These are phyloP conservation scores for Fusarium ambrosium DNA, from an alignment of 2,329 filamentous ascomycete species.

Conservation along the genomic window DNA sequence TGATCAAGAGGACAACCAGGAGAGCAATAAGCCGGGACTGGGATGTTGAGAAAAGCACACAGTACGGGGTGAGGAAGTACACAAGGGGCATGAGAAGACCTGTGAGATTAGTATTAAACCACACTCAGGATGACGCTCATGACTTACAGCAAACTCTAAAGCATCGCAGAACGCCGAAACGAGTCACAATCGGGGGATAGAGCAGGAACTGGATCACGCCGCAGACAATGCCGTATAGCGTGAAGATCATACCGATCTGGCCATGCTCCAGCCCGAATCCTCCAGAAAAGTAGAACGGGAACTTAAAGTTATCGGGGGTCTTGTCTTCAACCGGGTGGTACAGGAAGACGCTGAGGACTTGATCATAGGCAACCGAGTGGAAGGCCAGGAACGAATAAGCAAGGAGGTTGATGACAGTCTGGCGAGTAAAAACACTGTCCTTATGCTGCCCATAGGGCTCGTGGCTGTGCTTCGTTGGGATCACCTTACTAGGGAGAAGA, in stretches of 20 bases:
- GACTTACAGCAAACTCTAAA: constrained; percentile 72
- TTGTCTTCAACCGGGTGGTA: constrained; percentile 76
- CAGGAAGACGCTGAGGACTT: constrained; percentile 89
- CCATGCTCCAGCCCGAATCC: constrained; percentile 82
- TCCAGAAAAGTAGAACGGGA: constrained; percentile 86
- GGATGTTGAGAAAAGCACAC: constrained; percentile 69
- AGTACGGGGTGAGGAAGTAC: constrained; percentile 87
- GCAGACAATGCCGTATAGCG: constrained; percentile 82
- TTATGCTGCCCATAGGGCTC: constrained; percentile 55
- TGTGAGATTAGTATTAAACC: constrained; percentile 36
- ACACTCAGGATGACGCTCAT: not conserved
- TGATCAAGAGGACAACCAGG: constrained; percentile 77
- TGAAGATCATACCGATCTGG: constrained; percentile 88
- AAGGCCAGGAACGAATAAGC: constrained; percentile 86
- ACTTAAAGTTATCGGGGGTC: constrained; percentile 68
- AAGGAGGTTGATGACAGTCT: constrained; percentile 81
- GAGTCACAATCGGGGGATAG: constrained; percentile 81
- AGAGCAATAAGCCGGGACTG: constrained; percentile 71
- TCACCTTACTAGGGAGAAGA: constrained; percentile 58
- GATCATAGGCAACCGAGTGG: constrained; percentile 88
- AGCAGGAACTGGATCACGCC: constrained; percentile 88
- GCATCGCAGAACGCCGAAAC: constrained; percentile 80
- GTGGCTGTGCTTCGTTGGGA: constrained; percentile 42
- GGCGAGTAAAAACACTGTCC: constrained; percentile 77
- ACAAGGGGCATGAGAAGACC: constrained; percentile 78